Conservation (phyloP, 257 asterid species). For the Perilla frutescens region DNA sequence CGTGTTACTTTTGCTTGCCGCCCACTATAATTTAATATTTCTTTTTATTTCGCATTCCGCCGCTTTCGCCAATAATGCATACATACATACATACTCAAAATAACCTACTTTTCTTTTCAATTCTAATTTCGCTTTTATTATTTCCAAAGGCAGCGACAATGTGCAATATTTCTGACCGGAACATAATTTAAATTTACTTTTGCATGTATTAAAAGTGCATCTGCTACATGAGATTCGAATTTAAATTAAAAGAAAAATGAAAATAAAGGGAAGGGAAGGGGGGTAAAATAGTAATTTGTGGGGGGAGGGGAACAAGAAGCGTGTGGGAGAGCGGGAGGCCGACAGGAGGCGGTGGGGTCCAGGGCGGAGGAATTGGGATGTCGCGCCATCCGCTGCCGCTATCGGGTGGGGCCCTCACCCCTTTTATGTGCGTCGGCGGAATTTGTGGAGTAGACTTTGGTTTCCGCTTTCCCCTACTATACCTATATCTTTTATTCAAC, state of each 20-base stretch:
- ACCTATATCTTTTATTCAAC: neutral
- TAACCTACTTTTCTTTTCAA: too few species aligned
- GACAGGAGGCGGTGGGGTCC: constrained; percentile 43
- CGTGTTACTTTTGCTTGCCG: constrained; percentile 59
- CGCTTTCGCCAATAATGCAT: neutral
- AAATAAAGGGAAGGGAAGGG: neutral
- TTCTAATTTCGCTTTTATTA: neutral
- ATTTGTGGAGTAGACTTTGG: constrained; percentile 50
- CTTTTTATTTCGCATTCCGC: neutral
- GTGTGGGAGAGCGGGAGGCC: constrained; percentile 48
- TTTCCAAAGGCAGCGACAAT: neutral
- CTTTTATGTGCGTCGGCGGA: constrained; percentile 53
- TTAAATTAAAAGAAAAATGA: too few species aligned
- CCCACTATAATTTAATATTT: constrained; percentile 33
- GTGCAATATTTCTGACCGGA: neutral
- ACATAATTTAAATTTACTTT: too few species aligned
- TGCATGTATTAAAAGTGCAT: too few species aligned
- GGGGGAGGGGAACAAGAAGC: constrained; percentile 35
- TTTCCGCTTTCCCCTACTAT: constrained; percentile 15
- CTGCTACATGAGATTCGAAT: too few species aligned
- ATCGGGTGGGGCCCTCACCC: constrained; percentile 42
- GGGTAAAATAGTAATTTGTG: neutral
- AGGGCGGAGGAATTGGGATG: constrained; percentile 31
- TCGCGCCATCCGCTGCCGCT: constrained; percentile 45
- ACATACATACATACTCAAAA: neutral